phyloP scores from a whole-genome alignment of 768 basidiomycete genomes.

The Melanogaster broomeanus region DNA sequence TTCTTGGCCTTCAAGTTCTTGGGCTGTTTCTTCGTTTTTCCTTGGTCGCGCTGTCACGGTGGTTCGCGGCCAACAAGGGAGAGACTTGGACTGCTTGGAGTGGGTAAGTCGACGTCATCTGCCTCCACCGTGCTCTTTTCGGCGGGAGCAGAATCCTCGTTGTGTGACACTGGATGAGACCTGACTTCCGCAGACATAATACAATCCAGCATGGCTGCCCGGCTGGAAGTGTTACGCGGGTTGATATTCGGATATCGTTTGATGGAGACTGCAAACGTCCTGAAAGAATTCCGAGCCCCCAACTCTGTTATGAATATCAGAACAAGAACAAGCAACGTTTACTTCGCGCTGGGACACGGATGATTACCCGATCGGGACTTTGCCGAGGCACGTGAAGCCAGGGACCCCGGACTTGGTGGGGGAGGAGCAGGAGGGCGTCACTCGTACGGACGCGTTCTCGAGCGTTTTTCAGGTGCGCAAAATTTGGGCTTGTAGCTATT shows the following conservation, averaged over 20 bases:
- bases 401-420: too few species aligned
- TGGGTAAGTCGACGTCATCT: not conserved
- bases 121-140: slow-evolving; percentile 35
- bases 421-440: too few species aligned
- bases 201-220: too few species aligned
- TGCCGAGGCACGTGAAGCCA: too few species aligned
- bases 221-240: not conserved
- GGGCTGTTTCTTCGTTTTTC: not conserved
- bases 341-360: too few species aligned
- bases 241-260: not conserved
- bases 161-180: slow-evolving; percentile 9
- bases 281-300: too few species aligned
- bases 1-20: slow-evolving; percentile 1
- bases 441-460: too few species aligned
- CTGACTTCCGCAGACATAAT: slow-evolving; percentile 12
- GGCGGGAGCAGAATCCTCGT: slow-evolving; percentile 14
- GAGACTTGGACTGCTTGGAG: not conserved
- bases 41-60: not conserved
- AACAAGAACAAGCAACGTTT: too few species aligned
- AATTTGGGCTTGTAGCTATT: too few species aligned
- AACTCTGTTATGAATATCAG: too few species aligned
- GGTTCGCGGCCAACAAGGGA: not conserved
- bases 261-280: not conserved
- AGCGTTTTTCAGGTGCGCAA: too few species aligned
- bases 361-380: too few species aligned